Evolutionary conservation across 1,284 basidiomycete species (phyloP).

Genomic region (Pseudozyma thailandica): DNA sequence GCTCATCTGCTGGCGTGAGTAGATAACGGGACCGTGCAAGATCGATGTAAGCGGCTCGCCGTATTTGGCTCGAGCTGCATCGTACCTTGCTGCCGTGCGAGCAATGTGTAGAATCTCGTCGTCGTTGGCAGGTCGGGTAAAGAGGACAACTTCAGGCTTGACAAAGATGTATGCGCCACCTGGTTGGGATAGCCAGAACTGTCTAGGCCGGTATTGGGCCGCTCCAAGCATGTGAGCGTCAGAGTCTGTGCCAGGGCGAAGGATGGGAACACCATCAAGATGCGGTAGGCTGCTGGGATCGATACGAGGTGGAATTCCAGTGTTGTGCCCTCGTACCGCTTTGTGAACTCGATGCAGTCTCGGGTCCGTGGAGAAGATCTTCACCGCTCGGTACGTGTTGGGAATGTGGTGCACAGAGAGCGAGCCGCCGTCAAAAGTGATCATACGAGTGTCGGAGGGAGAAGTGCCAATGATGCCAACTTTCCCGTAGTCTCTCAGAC

Average conservation of each 20-base stretch:
- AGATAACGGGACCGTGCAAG: background rate
- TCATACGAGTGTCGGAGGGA: too few species aligned
- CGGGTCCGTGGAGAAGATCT: background rate
- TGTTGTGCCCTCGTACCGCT: too few species aligned
- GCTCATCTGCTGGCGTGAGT: background rate
- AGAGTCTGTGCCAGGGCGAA: background rate
- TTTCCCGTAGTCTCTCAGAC: background rate
- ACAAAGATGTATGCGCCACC: background rate
- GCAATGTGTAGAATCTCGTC: background rate
- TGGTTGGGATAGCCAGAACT: slow-evolving; percentile 5
- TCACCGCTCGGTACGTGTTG: background rate
- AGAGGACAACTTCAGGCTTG: too few species aligned
- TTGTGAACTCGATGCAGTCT: background rate
- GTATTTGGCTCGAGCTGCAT: background rate
- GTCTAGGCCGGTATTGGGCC: too few species aligned
- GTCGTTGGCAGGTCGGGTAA: background rate
- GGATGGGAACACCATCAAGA: slow-evolving; percentile 3
- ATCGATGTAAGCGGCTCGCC: too few species aligned
- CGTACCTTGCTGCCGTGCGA: background rate
- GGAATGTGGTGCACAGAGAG: too few species aligned
- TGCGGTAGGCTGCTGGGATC: background rate
- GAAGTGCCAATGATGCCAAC: background rate
- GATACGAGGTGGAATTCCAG: too few species aligned
- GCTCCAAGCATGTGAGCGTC: slow-evolving; percentile 13
- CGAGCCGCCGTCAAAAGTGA: too few species aligned